A percentile compares a stretch with the other conserved stretches of the same genome.
Conservation (phyloP, 805 yeast genomes). For the Suhomyces tanzawaensis region DNA sequence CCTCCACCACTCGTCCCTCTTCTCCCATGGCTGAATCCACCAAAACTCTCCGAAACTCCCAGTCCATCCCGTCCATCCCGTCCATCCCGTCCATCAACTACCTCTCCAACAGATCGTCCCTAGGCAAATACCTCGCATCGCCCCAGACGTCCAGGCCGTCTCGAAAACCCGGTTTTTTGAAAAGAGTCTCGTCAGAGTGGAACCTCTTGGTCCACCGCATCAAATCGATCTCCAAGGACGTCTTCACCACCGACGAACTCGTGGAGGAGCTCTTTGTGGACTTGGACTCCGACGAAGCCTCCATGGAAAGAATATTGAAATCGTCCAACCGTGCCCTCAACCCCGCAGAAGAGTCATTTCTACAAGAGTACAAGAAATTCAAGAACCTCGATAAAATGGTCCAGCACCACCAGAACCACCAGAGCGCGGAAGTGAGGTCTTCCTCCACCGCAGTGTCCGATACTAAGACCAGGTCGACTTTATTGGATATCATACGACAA, state of each 20-base stretch:
- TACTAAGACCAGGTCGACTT: conserved; percentile 7
- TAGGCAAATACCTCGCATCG: conserved; percentile 2
- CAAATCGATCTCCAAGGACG: conserved; percentile 47
- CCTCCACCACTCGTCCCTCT: background rate
- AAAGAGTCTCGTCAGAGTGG: conserved; percentile 40
- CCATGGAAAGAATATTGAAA: conserved; percentile 21
- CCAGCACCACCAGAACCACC: conserved; percentile 17
- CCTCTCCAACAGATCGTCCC: conserved; percentile 2
- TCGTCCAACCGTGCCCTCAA: conserved; percentile 18
- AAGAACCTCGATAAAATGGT: conserved; percentile 33
- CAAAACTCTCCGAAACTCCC: conserved; percentile 5
- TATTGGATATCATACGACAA: conserved; percentile 25
- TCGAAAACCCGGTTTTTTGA: conserved; percentile 28
- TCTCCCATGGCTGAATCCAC: conserved; percentile 1
- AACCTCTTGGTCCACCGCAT: conserved; percentile 32
- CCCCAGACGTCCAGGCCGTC: conserved; percentile 1
- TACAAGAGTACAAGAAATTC: conserved; percentile 30
- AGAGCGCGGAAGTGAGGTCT: conserved; percentile 11
- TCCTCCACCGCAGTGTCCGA: conserved; percentile 13
- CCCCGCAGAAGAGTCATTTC: conserved; percentile 30
- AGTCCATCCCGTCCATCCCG: conserved; percentile 6
- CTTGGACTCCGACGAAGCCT: conserved; percentile 29
- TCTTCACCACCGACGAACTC: conserved; percentile 48
- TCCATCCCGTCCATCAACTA: conserved; percentile 6
- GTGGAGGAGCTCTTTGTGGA: conserved; percentile 49